A percentile compares a stretch with the other conserved stretches of the same genome.
phyloP scores from a whole-genome alignment of 345 rosid genomes.

The Hibiscus tridactylites region DNA sequence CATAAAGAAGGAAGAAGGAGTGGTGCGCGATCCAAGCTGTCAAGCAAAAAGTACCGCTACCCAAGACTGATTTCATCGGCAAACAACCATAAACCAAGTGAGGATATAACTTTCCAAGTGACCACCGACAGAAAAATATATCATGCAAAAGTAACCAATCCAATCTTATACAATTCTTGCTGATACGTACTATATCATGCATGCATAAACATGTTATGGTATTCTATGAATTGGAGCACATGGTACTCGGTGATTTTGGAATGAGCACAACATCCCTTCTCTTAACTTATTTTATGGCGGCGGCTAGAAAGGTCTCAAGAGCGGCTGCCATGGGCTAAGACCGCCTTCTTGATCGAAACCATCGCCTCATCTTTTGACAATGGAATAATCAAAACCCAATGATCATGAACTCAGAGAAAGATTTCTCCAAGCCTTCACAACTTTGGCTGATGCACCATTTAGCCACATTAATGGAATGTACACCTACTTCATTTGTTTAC shows the following conservation, averaged over 20 bases:
- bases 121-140: too few relatives aligned
- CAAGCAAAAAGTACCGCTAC: too few relatives aligned
- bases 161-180: neutral
- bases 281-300: neutral
- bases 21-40: too few relatives aligned
- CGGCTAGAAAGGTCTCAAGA: neutral
- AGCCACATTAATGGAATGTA: slow-evolving; percentile 34
- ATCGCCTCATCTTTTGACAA: neutral
- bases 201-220: too few relatives aligned
- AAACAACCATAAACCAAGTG: too few relatives aligned
- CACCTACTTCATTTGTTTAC: neutral
- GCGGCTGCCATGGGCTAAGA: neutral
- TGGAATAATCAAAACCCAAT: slow-evolving; percentile 1
- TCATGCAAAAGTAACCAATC: slow-evolving; percentile 49
- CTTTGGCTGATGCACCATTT: slow-evolving; percentile 13
- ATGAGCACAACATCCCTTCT: neutral
- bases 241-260: neutral
- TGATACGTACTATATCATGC: too few relatives aligned
- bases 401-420: slow-evolving; percentile 26
- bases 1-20: too few relatives aligned
- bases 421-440: slow-evolving; percentile 39
- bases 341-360: neutral
- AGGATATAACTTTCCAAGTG: too few relatives aligned
- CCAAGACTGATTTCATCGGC: too few relatives aligned
- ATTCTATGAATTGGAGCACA: slow-evolving; percentile 22